Evolutionary conservation across 2,329 filamentous ascomycete genomes (phyloP).

Genomic region (Cercospora canescens): DNA sequence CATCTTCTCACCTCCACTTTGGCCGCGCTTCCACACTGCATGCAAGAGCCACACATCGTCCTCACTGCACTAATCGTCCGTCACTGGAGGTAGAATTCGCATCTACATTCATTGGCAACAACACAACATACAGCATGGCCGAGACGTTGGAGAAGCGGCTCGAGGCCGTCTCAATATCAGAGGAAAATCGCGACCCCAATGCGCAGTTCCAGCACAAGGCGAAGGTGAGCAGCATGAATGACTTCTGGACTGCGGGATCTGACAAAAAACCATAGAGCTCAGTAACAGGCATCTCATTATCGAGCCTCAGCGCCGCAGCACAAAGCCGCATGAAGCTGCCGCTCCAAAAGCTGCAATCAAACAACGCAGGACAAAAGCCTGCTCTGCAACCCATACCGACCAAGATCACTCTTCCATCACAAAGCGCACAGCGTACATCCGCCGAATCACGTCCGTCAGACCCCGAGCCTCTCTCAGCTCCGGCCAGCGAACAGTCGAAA

Average conservation of each 20-base stretch:
- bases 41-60: not conserved
- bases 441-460: slow-evolving; percentile 34
- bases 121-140: slow-evolving; percentile 27
- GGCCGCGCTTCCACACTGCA: not conserved
- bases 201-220: slow-evolving; percentile 61
- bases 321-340: slow-evolving; percentile 68
- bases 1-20: not conserved
- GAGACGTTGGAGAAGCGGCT: slow-evolving; percentile 83
- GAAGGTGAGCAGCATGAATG: slow-evolving; percentile 61
- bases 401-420: slow-evolving; percentile 67
- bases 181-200: slow-evolving; percentile 68
- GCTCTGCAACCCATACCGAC: slow-evolving; percentile 50
- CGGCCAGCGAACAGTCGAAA: slow-evolving; percentile 38
- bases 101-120: slow-evolving; percentile 25
- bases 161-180: slow-evolving; percentile 84
- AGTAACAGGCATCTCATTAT: slow-evolving; percentile 48
- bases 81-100: slow-evolving; percentile 10
- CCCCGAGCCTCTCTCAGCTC: slow-evolving; percentile 23
- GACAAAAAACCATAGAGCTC: slow-evolving; percentile 41
- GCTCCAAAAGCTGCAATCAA: slow-evolving; percentile 84
- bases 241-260: not conserved
- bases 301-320: slow-evolving; percentile 46
- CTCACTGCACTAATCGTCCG: not conserved
- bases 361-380: slow-evolving; percentile 51
- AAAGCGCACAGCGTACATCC: slow-evolving; percentile 55